Evolutionary conservation across 176 grass and related monocot genomes (phyloP), one percentile per base, ranked within the genome.

Genomic region (Thalia dealbata): DNA sequence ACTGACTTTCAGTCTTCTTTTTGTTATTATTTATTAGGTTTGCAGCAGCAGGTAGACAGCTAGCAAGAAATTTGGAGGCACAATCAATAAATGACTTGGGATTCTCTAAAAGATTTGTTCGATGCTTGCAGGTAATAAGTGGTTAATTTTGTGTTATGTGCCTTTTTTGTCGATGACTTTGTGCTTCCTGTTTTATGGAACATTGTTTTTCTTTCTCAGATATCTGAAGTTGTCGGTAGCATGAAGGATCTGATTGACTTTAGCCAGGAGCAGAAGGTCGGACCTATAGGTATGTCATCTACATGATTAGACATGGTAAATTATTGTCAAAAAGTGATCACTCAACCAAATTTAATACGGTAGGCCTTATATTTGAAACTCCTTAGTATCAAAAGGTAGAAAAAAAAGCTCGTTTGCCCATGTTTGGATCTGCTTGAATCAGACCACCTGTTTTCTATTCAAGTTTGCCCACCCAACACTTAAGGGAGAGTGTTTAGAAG

Each of bases 171-270:
- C 24, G 25, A 61, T 3, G 25, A 61, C 56, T 61, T 26, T 61
- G n/a, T 61, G 56, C 1, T 14, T 22, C 12, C n/a, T 54, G 18
- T 78, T 24, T 50, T 48, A 25, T 25, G 41, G 19, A 23, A 48
- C 3, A 48, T 70, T 48, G 2, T 6, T 76, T 56, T 69, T 27
- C 32, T 79, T n/a, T 75, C 16, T 54, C 78, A 97, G 90, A 93
- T 97, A 86, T 92, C 90, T 19, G 95, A 97, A 82, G 90, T 97
- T 73, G 95, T 97, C 67, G 88, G 90, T 92, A 86, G 89, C 81
- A 97, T 97, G 95, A 97, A 97, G 67, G 95, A 91, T 75, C 75
- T 97, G 69, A 93, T 97, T 78, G 87, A 93, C 76, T 92, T 91
- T 81, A 88, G 83, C 74, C 87, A 85, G 26, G 86, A 93, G 74